Conservation (phyloP, 2,329 filamentous ascomycete species). For the Stachybotrys echinatus region DNA sequence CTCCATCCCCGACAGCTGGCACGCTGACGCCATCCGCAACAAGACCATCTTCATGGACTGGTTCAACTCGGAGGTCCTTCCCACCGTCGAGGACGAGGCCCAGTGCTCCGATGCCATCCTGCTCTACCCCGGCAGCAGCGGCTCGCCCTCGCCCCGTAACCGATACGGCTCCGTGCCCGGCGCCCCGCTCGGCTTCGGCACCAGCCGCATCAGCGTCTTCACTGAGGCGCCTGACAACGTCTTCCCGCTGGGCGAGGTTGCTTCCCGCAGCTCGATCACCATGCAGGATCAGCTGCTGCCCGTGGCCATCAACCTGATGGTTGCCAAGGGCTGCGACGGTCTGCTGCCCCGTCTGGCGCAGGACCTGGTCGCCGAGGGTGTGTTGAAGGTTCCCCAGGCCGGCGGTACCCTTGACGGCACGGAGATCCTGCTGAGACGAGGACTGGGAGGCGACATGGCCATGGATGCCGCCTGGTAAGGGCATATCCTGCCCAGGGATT, state of each 20-base stretch:
- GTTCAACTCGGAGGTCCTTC: constrained; percentile 29
- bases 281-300: constrained; percentile 45
- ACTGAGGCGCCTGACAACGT: constrained; percentile 34
- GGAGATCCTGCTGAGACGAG: constrained; percentile 12
- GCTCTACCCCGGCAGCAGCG: not conserved
- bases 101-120: constrained; percentile 3
- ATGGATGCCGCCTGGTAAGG: not conserved
- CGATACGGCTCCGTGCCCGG: constrained; percentile 31
- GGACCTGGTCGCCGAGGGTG: constrained; percentile 42
- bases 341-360: constrained; percentile 49
- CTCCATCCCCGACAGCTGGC: constrained; percentile 13
- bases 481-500: no score
- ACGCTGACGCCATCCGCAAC: constrained; percentile 38
- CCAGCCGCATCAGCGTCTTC: constrained; percentile 25
- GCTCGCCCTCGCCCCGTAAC: not conserved
- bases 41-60: constrained; percentile 42
- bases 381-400: constrained; percentile 37
- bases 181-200: constrained; percentile 40
- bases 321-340: constrained; percentile 55
- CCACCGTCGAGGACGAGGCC: not conserved
- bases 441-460: not conserved
- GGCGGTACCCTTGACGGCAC: constrained; percentile 27
- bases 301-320: constrained; percentile 53
- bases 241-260: constrained; percentile 35
- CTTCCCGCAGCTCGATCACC: constrained; percentile 29